Base-by-base conservation (phyloP, 1,139 yeast genomes). In the Kurtzmaniella quercitrusa region DNA sequence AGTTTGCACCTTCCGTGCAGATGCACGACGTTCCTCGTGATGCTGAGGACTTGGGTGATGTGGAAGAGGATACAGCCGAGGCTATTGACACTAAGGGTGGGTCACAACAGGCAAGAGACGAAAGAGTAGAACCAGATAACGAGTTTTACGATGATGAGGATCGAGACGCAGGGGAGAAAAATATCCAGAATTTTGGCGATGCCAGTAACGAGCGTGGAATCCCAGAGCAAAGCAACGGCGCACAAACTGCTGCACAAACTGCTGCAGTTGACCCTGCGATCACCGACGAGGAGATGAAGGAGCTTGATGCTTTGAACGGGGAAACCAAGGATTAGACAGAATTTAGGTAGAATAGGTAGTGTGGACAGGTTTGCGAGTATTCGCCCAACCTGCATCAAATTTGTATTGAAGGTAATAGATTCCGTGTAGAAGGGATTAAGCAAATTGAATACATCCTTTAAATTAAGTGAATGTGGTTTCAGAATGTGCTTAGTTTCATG, bases 1-100 rank as follows among this genome's bases (percentile, higher is more conserved):
- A 88, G 62, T 89, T 85, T 65, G 96, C 98, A 0, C 98, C 98
- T 15, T 85, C 95, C 46, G 98, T 93, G 28, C 98, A 93, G 65
- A 81, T 89, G 82, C 85, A 87, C 54, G 78, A 83, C 44, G 95
- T 88, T 33, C 98, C 98, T 5, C 74, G 81, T 42, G 98, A 93
- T 62, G 76, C 82, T 12, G 95, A 87, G 54, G 94, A 88, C 54
- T 67, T 75, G 49, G 95, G 89, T 17, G 97, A 89, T 56, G 85
- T 77, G 36, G 91, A 87, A 35, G 95, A 85, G 60, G 95, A 87
- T 57, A 65, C 81, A 0, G 68, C 68, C 16, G 82, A 74, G 48
- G 88, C 95, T 2, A 81, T 80, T 50, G 98, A 91, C 55, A 84
- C 95, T 3, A 80, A 86, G 58, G 98, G 98, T 38, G 98, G 98